Evolutionary conservation across 805 yeast genomes (phyloP).

Genomic region (Brettanomyces anomalus): DNA sequence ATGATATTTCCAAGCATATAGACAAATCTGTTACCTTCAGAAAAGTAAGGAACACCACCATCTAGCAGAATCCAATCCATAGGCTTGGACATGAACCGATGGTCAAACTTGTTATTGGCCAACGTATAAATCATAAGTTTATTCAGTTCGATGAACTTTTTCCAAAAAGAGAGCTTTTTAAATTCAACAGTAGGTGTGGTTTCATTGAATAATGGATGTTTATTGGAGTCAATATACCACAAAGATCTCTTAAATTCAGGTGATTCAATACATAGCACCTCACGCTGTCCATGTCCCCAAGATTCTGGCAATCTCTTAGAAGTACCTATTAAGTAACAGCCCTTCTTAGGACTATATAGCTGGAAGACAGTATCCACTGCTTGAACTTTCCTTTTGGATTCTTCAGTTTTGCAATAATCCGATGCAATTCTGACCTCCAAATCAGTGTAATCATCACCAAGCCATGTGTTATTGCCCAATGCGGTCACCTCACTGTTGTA

Average conservation of each 20-base stretch:
- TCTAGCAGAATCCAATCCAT: conserved; percentile 51
- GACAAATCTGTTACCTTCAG: conserved; percentile 31
- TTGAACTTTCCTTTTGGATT: conserved; percentile 29
- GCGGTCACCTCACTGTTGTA: conserved; percentile 79
- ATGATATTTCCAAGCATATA: conserved; percentile 60
- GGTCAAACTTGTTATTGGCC: conserved; percentile 30
- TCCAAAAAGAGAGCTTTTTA: conserved; percentile 31
- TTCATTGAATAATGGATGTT: conserved; percentile 38
- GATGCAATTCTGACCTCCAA: conserved; percentile 52
- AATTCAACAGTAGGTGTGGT: conserved; percentile 26
- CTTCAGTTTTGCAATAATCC: conserved; percentile 25
- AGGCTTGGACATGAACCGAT: conserved; percentile 25
- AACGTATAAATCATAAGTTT: conserved; percentile 43
- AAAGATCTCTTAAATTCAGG: conserved; percentile 60
- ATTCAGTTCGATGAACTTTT: conserved; percentile 49
- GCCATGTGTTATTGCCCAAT: conserved; percentile 51
- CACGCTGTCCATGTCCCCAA: conserved; percentile 75
- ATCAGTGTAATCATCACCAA: conserved; percentile 36
- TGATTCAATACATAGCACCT: conserved; percentile 74
- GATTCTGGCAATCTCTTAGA: conserved; percentile 56
- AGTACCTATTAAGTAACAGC: conserved; percentile 71
- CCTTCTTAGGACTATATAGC: conserved; percentile 54
- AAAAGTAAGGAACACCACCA: conserved; percentile 54
- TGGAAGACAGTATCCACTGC: conserved; percentile 67
- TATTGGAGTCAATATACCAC: conserved; percentile 67